Percentiles rank a stretch among this genome's conserved stretches.
These are phyloP conservation scores for Cinnamomum micranthum DNA, from an alignment of 164 flowering plant genomes.

Conservation along the genomic window DNA sequence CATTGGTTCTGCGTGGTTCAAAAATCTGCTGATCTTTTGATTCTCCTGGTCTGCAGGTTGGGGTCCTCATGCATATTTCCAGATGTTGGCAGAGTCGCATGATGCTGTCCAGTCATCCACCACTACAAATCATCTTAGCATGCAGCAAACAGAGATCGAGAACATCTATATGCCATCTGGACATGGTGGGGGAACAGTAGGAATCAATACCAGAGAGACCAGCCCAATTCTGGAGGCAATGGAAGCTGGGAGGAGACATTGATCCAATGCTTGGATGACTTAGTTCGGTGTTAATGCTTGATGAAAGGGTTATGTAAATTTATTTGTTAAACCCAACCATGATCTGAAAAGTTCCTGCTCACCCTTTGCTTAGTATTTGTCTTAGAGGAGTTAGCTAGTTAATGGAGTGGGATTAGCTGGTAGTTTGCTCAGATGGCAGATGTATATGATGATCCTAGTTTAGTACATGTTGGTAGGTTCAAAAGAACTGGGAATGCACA, in stretches of 20 bases:
- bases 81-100: slow-evolving; percentile 41
- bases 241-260: slow-evolving; percentile 25
- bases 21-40: background rate
- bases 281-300: background rate
- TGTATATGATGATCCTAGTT: no score
- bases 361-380: background rate
- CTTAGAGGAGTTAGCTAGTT: background rate
- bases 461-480: no score
- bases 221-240: slow-evolving; percentile 30
- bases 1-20: background rate
- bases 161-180: slow-evolving; percentile 23
- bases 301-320: background rate
- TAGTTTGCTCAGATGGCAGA: no score
- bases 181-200: slow-evolving; percentile 8
- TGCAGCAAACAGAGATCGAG: slow-evolving; percentile 32
- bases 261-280: no score
- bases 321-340: background rate
- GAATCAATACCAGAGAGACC: slow-evolving; percentile 12
- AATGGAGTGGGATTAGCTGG: no score
- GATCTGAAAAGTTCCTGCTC: background rate
- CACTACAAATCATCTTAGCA: slow-evolving; percentile 15
- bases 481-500: no score
- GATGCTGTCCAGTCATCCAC: slow-evolving; percentile 22
- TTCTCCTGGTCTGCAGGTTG: slow-evolving; percentile 17
- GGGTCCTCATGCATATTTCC: slow-evolving; percentile 33